Evolutionary conservation across 1,284 basidiomycete genomes (phyloP), one percentile per base, ranked within the genome.

Genomic region (Trichosporon ovoides): DNA sequence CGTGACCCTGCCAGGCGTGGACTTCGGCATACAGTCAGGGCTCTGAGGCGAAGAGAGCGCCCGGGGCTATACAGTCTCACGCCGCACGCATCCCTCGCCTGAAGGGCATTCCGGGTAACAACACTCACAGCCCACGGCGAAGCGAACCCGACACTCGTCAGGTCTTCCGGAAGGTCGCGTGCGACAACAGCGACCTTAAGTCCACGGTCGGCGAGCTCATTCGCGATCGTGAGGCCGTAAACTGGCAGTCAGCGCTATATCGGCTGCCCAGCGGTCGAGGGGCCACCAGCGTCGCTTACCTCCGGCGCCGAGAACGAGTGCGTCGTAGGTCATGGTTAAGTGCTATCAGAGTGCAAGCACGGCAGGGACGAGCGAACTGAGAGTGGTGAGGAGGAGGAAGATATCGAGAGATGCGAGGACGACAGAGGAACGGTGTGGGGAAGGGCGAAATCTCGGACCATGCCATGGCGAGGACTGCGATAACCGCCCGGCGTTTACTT

Each of bases 111-210:
- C 22, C 24, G 43, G 43, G 16, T 28, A 28, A 33, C 40, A 24
- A 22, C 7, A 64, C 67, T 59, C 49, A 79, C 83, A 37, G 87
- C 86, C 83, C 87, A 88, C 1, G 87, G 87, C 62, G 81, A 83
- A 0, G 86, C 82, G 71, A 86, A 88, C 1, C 79, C 81, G 52
- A 83, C 81, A 9, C 82, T 84, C 52, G 79, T 74, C 16, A 80
- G 67, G 69, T 88, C 86, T 50, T 83, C 80, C 0, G 87, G 85
- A 61, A 87, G 76, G 65, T 88, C 87, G 53, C 84, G 79, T 0
- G 85, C 87, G 14, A 87, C 77, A 46, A 88, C 71, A 3, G 81
- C 83, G 22, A 88, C 79, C 46, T 74, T 78, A 73, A 82, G 81
- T 19, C 81, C 80, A 31, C 71, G 63, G 31, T 73, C 65, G 0